phyloP scores from a whole-genome alignment of 495 filamentous ascomycete species.

The Tuber magnatum region DNA sequence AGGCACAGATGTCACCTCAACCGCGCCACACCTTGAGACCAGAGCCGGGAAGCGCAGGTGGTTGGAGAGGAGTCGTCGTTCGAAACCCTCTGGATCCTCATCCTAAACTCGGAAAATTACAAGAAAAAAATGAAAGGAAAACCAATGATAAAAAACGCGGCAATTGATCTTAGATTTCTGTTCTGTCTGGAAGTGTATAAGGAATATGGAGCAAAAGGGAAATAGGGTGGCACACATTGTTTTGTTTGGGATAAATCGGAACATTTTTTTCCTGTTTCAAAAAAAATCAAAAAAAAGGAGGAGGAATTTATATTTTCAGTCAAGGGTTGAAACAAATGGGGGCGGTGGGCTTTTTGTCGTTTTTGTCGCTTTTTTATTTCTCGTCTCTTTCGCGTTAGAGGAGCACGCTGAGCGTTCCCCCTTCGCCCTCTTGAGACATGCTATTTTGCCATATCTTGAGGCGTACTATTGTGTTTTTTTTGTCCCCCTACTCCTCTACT shows the following conservation, averaged over 20 bases:
- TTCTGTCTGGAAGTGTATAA: conserved; percentile 36
- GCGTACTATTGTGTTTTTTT: not conserved
- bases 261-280: conserved; percentile 19
- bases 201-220: conserved; percentile 12
- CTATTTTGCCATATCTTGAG: not conserved
- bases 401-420: not conserved
- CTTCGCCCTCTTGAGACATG: not conserved
- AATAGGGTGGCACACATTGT: conserved; percentile 20
- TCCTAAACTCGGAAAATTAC: conserved; percentile 19
- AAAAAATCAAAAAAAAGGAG: conserved; percentile 21
- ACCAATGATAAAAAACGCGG: conserved; percentile 29
- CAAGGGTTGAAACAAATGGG: conserved; percentile 2
- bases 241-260: conserved; percentile 34
- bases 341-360: conserved; percentile 2
- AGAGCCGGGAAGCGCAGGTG: conserved; percentile 79
- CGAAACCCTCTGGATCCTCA: conserved; percentile 29
- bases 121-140: conserved; percentile 11
- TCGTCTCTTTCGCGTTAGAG: not conserved
- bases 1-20: conserved; percentile 61
- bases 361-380: conserved; percentile 9
- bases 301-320: conserved; percentile 13
- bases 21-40: conserved; percentile 82
- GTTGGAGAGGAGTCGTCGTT: conserved; percentile 52
- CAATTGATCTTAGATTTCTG: conserved; percentile 39
- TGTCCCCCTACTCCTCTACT: not conserved